A percentile compares a stretch with the other conserved stretches of the same genome.
Conservation (phyloP, 2,329 filamentous ascomycete species). For the Scleromitrula shiraiana region DNA sequence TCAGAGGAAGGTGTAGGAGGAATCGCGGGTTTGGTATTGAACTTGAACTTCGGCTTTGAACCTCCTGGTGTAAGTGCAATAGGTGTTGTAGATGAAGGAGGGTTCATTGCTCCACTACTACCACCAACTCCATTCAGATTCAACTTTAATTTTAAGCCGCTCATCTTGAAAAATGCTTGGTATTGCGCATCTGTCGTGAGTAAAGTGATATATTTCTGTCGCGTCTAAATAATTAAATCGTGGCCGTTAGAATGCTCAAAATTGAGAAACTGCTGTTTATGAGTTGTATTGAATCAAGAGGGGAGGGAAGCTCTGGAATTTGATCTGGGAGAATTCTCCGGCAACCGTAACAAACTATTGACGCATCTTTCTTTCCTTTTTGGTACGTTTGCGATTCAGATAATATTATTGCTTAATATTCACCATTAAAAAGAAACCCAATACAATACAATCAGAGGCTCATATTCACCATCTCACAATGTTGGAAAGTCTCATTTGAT, state of each 20-base stretch:
- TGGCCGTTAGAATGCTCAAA: neutral
- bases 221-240: neutral
- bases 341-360: conserved; percentile 1
- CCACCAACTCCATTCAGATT: neutral
- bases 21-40: conserved; percentile 22
- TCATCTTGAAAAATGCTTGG: conserved; percentile 18
- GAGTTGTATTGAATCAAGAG: neutral
- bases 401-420: neutral
- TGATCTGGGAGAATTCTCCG: conserved; percentile 12
- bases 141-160: conserved; percentile 17
- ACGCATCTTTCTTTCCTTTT: conserved; percentile 4
- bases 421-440: neutral
- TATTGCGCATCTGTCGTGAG: neutral
- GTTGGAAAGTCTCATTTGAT: conserved; percentile 3
- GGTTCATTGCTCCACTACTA: conserved; percentile 4
- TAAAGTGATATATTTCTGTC: neutral
- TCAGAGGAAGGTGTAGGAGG: conserved; percentile 12
- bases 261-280: neutral
- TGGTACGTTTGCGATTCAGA: conserved; percentile 1
- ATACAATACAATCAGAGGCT: neutral
- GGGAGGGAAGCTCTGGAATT: neutral
- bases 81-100: conserved; percentile 10
- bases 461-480: no score
- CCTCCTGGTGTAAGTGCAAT: conserved; percentile 17
- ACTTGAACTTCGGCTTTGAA: conserved; percentile 26